Evolutionary conservation across 768 basidiomycete species (phyloP).

Genomic region (Ramaria sp.): DNA sequence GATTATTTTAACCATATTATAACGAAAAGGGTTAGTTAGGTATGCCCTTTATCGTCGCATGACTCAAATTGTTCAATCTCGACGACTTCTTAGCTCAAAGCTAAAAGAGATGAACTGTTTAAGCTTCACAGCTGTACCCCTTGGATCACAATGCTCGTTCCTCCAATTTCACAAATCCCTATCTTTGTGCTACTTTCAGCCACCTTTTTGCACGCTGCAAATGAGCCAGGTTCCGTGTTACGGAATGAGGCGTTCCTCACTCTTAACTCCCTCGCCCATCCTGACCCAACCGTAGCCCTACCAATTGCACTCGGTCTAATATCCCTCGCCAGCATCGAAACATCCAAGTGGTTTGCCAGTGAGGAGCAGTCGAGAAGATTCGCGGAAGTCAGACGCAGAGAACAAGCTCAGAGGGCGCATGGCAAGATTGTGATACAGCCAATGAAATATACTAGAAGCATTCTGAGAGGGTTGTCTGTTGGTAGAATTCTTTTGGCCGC

Average conservation of each 20-base stretch:
- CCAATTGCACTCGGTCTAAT: conserved; percentile 65
- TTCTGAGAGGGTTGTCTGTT: conserved; percentile 47
- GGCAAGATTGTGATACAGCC: conserved; percentile 35
- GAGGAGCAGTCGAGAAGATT: conserved; percentile 20
- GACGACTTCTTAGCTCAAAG: conserved; percentile 31
- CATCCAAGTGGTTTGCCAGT: conserved; percentile 61
- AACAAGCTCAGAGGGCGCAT: conserved; percentile 35
- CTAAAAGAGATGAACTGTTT: conserved; percentile 49
- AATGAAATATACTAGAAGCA: conserved; percentile 41
- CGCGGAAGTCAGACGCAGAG: conserved; percentile 38
- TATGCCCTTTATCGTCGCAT: neutral
- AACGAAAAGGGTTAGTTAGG: conserved; percentile 1
- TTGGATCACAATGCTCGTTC: conserved; percentile 44
- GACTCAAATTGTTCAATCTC: neutral
- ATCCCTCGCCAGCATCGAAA: conserved; percentile 73
- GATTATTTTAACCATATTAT: neutral
- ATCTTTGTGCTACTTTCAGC: conserved; percentile 60
- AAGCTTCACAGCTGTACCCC: conserved; percentile 48
- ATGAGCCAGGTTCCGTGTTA: conserved; percentile 47
- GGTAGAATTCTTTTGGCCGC: conserved; percentile 57
- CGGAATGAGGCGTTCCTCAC: conserved; percentile 73
- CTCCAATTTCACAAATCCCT: conserved; percentile 59
- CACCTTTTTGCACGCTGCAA: conserved; percentile 42
- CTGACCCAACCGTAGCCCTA: conserved; percentile 59
- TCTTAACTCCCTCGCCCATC: conserved; percentile 55